A percentile compares a stretch with the other conserved stretches of the same genome.
Conservation (phyloP, 2,329 filamentous ascomycete genomes). For the Magnaporthiopsis poae region DNA sequence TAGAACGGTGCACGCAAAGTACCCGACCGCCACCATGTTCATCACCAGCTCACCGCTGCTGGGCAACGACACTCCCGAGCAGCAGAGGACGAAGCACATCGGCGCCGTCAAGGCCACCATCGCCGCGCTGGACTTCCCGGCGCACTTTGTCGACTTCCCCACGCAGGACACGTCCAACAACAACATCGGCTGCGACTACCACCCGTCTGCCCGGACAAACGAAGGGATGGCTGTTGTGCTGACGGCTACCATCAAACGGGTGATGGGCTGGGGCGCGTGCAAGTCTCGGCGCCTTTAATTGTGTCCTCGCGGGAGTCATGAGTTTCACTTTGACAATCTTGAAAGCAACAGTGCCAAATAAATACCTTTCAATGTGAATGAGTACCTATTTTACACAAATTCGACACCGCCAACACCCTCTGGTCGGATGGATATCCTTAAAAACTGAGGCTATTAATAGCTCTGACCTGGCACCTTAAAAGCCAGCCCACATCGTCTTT, state of each 20-base stretch:
- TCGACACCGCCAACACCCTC: not conserved
- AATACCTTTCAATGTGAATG: not conserved
- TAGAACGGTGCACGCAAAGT: slow-evolving; percentile 23
- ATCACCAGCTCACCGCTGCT: slow-evolving; percentile 31
- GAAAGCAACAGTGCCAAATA: not conserved
- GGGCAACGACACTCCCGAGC: slow-evolving; percentile 23
- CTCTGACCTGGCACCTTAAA: not conserved
- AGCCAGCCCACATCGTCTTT: no score
- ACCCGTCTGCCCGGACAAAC: slow-evolving; percentile 30
- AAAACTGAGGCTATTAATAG: not conserved
- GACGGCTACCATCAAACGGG: slow-evolving; percentile 9
- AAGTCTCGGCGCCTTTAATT: not conserved
- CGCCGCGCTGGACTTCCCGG: slow-evolving; percentile 20
- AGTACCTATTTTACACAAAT: not conserved
- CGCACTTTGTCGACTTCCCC: slow-evolving; percentile 32
- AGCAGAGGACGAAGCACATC: slow-evolving; percentile 28
- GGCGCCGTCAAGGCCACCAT: slow-evolving; percentile 26
- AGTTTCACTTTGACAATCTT: not conserved
- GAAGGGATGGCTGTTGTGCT: slow-evolving; percentile 12
- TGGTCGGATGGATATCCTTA: not conserved
- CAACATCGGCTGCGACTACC: slow-evolving; percentile 33
- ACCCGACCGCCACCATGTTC: slow-evolving; percentile 28
- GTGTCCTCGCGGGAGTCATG: not conserved
- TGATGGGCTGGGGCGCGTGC: slow-evolving; percentile 2
- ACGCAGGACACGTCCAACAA: slow-evolving; percentile 22